Evolutionary conservation across 345 rosid species (phyloP).

Genomic region (Garcia nutans): DNA sequence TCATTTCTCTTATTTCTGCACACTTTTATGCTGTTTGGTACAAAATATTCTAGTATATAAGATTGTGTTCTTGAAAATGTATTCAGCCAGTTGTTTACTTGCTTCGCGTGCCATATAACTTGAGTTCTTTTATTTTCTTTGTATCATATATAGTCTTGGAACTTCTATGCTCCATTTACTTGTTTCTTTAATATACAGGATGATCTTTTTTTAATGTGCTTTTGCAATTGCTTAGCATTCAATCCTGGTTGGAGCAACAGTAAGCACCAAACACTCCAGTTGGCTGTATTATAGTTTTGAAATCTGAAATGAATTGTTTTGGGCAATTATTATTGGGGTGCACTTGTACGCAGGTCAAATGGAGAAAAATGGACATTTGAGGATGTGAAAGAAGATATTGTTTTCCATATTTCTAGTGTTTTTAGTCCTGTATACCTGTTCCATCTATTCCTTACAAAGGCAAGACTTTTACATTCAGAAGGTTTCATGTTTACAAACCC

Average conservation of each 20-base stretch:
- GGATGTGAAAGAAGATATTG: conserved; percentile 34
- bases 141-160: neutral
- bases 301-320: conserved; percentile 4
- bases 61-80: neutral
- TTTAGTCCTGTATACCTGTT: conserved; percentile 69
- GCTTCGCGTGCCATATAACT: neutral
- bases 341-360: conserved; percentile 36
- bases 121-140: neutral
- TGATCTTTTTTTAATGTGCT: conserved; percentile 81
- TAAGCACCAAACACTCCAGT: conserved; percentile 34
- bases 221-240: conserved; percentile 52
- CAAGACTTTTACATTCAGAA: conserved; percentile 27
- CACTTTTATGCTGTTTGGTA: neutral
- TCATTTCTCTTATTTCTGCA: neutral
- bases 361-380: conserved; percentile 32
- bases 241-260: conserved; percentile 42
- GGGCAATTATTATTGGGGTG: conserved; percentile 12
- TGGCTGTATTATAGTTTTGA: conserved; percentile 15
- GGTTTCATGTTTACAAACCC: neutral
- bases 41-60: neutral
- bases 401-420: conserved; percentile 41
- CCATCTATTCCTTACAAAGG: conserved; percentile 79
- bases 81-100: neutral
- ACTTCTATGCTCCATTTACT: conserved; percentile 18
- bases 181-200: conserved; percentile 48